Base-by-base conservation (phyloP, 345 rosid species). In the Microthlaspi erraticum region DNA sequence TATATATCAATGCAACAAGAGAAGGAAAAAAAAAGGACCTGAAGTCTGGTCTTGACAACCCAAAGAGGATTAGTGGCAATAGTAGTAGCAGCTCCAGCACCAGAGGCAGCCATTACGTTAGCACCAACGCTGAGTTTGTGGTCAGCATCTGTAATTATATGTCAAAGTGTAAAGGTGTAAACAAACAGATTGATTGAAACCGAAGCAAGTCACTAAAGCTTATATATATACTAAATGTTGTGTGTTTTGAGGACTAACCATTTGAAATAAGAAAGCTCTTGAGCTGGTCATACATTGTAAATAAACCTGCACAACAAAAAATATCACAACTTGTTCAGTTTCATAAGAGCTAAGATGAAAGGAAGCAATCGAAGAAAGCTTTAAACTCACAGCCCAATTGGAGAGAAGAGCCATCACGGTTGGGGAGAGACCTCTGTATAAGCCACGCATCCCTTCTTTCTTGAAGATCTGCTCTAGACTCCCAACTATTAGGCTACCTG, bases 11-110 rank as follows among this genome's bases (percentile, higher is more conserved):
- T 18, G 51, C 23, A 20, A 20, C 26, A 29, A 19, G 54, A 32
- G 2, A 20, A 20, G n/a, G n/a, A 20, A 20, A 20, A 50, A 8
- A 60, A 19, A 73, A 82, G 1, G 61, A 92, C 93, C 80, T 92
- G 98, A 68, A 87, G 91, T 76, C 97, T 80, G 66, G 95, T 88
- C 84, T 91, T 91, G 68, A 91, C 97, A 80, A 88, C 98, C 98
- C 98, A 92, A 71, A 89, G 92, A 75, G 98, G 94, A 78, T 88
- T 91, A 6, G 92, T 91, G 44, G 77, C 82, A 57, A 88, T 81
- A 13, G 93, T 81, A 52, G 97, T 91, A 8, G 85, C 89, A 74
- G 87, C 97, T 29, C 97, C 93, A 77, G 94, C 98, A 71, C 89
- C 96, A 70, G 89, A 79, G 51, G 98, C 94, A 84, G 92, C 98